These are phyloP conservation scores for Strigomonas culicis DNA, from an alignment of 208 protist species.

Conservation along the genomic window DNA sequence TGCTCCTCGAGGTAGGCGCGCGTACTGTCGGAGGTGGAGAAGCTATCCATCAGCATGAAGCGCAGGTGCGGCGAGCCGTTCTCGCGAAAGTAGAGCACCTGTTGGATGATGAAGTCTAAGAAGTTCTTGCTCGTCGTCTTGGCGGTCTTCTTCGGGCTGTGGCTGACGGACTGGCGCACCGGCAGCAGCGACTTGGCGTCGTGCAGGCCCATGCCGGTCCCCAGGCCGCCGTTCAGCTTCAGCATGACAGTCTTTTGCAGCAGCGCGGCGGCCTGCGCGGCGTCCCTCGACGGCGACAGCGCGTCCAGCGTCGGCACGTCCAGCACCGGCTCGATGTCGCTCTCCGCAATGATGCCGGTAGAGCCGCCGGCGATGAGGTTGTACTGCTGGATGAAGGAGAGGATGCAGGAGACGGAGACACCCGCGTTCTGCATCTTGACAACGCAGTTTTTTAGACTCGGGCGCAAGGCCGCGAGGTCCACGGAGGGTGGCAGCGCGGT, in stretches of 20 bases:
- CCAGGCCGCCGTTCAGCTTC: constrained; percentile 98
- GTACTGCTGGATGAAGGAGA: constrained; percentile 60
- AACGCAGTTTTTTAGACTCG: constrained; percentile 45
- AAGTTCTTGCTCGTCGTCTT: constrained; percentile 92
- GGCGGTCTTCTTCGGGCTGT: constrained; percentile 42
- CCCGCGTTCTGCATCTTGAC: constrained; percentile 62
- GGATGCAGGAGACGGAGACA: constrained; percentile 59
- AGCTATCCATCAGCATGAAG: constrained; percentile 99
- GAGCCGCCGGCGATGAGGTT: constrained; percentile 35
- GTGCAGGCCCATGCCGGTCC: constrained; percentile 87
- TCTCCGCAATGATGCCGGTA: constrained; percentile 55
- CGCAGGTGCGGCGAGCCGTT: constrained; percentile 62
- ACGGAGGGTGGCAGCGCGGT: not conserved
- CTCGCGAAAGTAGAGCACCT: constrained; percentile 92
- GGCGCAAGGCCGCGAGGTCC: constrained; percentile 27
- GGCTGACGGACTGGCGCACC: not conserved
- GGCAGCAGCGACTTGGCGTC: constrained; percentile 90
- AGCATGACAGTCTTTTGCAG: constrained; percentile 92
- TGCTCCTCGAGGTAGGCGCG: constrained; percentile 51
- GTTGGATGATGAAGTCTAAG: constrained; percentile 96
- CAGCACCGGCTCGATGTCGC: constrained; percentile 36
- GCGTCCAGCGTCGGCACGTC: constrained; percentile 35
- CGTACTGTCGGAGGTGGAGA: constrained; percentile 96
- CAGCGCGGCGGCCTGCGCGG: constrained; percentile 13
- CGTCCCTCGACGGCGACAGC: constrained; percentile 7